Evolutionary conservation across 176 grass and related monocot species (phyloP), one percentile per base, ranked within the genome.

Genomic region (Oryza glaberrima): DNA sequence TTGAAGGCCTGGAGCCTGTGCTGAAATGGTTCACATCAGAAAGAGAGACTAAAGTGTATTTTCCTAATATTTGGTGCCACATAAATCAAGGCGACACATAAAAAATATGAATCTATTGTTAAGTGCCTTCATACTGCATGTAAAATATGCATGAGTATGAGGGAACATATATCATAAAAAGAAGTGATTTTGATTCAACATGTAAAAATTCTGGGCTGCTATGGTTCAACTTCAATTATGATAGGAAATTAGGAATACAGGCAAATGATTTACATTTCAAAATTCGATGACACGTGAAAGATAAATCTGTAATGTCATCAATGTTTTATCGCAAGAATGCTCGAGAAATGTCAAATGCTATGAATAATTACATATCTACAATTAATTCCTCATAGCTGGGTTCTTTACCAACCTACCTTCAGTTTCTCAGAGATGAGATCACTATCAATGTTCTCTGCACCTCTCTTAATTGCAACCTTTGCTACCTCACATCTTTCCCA

Each of bases 401-500:
- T 8, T 87, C 81, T 79, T 41, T 83, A 78, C 94, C 83, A 82
- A 88, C 73, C 74, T 86, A 94, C 96, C 93, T 98, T 98, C 81
- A 98, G 47, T 85, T 98, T 93, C 75, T 94, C 85, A 5, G 80
- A 83, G 65, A 94, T 87, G 61, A 92, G 77, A 11, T 87, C 83
- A 84, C 46, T 85, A 78, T 95, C 83, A 82, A 88, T 88, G 36
- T 88, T 87, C 41, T 89, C 81, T 60, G 77, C 84, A 76, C 90
- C 93, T 92, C 85, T 95, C 83, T 98, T 98, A 73, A 95, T 77
- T 10, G 88, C 93, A 89, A 98, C 92, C 51, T 98, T 98, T 19
- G 89, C 87, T 72, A 95, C 88, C 83, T 98, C 96, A 65, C 93
- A 95, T 87, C 86, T 95, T 80, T 94, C 96, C 96, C 96, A 98